These are phyloP conservation scores for Sarocladium kiliense DNA, from an alignment of 2,329 filamentous ascomycete species.

Conservation along the genomic window DNA sequence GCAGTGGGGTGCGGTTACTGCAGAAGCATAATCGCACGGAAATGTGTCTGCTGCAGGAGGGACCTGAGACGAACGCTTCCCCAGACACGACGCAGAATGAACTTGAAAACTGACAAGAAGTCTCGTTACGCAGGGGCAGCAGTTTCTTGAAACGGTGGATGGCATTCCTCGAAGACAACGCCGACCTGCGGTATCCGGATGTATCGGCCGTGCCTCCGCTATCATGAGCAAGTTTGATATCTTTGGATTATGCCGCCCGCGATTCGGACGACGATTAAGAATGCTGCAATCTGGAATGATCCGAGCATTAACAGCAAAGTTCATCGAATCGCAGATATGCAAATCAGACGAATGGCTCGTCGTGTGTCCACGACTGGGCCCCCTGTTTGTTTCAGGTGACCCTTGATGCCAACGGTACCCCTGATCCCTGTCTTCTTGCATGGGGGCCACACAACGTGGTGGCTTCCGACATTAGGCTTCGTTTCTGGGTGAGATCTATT, in stretches of 20 bases:
- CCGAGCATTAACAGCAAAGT: neutral
- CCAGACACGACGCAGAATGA: neutral
- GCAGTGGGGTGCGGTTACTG: neutral
- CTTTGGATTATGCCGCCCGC: too few species aligned
- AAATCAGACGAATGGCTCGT: conserved; percentile 7
- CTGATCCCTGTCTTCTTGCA: neutral
- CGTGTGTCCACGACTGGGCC: neutral
- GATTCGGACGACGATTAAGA: too few species aligned
- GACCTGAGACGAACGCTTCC: conserved; percentile 8
- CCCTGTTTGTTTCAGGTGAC: conserved; percentile 8
- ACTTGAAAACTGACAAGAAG: neutral
- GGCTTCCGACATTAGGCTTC: neutral
- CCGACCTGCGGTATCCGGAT: conserved; percentile 86
- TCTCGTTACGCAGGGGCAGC: conserved; percentile 58
- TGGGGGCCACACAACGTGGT: neutral
- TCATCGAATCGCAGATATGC: neutral
- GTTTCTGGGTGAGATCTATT: neutral
- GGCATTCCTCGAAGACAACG: conserved; percentile 81
- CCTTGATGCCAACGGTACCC: conserved; percentile 2
- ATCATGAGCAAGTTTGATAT: neutral
- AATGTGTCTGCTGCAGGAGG: neutral
- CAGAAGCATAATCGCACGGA: neutral
- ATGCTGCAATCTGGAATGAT: neutral
- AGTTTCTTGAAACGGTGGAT: conserved; percentile 88
- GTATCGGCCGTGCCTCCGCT: conserved; percentile 31